Percentiles rank a stretch among this genome's conserved stretches.
phyloP scores from a whole-genome alignment of 1,284 basidiomycete genomes.

The Fistulinella staudtii region DNA sequence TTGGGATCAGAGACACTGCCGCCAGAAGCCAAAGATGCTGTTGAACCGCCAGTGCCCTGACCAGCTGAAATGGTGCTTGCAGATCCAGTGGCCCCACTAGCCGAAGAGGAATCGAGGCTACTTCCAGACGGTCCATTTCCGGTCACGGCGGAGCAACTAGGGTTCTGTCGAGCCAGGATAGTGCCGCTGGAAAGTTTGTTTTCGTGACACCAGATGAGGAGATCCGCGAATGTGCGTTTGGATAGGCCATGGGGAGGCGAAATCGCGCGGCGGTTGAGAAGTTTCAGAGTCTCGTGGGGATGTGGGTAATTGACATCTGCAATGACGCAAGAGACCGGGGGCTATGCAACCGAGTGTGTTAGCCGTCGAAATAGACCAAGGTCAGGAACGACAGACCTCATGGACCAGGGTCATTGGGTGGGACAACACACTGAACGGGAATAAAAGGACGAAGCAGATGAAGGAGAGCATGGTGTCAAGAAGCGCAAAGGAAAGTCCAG shows the following conservation, averaged over 20 bases:
- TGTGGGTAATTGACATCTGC: constrained; percentile 26
- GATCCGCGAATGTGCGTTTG: constrained; percentile 22
- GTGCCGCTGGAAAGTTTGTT: constrained; percentile 7
- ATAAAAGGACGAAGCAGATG: constrained; percentile 17
- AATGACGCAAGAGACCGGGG: constrained; percentile 20
- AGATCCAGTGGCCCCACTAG: no score
- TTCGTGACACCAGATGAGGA: constrained; percentile 30
- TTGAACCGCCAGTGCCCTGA: no score
- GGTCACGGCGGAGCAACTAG: constrained; percentile 19
- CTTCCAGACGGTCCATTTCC: no score
- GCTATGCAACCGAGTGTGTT: constrained; percentile 6
- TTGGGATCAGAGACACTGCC: no score
- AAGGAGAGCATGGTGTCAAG: constrained; percentile 22
- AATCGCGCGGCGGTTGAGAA: constrained; percentile 22
- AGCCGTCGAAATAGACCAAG: not conserved
- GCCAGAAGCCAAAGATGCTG: no score
- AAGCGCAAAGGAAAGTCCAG: constrained; percentile 1
- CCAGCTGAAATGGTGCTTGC: no score
- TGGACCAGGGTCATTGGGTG: constrained; percentile 18
- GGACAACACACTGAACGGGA: constrained; percentile 17
- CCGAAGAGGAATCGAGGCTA: no score
- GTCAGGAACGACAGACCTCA: no score
- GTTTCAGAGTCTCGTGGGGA: constrained; percentile 20
- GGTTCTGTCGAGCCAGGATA: constrained; percentile 24
- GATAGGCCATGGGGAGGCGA: constrained; percentile 25